Base-by-base conservation (phyloP, 2,329 filamentous ascomycete genomes). In the Venturia asperata region DNA sequence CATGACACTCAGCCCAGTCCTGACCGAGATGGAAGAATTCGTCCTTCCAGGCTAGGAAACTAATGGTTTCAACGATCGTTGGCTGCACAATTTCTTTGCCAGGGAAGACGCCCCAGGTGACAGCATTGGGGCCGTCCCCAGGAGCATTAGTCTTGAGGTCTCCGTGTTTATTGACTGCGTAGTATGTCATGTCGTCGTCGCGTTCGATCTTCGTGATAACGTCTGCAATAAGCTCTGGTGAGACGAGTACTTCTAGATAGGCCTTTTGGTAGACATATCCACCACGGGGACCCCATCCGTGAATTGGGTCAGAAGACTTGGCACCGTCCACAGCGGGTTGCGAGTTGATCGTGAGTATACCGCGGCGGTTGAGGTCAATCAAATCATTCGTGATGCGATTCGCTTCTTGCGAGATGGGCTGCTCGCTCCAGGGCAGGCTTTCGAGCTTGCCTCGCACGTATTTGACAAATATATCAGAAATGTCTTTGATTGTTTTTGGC, bases 1-100 rank as follows among this genome's bases (percentile, higher is more conserved):
- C 85, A 73, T 96, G 91, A 75, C 94, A 99, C 72, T 91, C 90
- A 27, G 91, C 90, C 94, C 94, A 99, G 73, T 99, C 92, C 66
- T 89, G 84, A 64, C 94, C 94, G 11, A 99, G 83, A 67, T 90
- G 86, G 81, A 92, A 99, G 19, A 96, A 95, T 77, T 99, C 94
- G 70, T 99, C 94, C 78, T 96, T 96, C 94, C 94, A 99, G 2
- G 94, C 94, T 64, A 99, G 81, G 83, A 99, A 99, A 75, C 91
- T 96, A 75, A 99, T 88, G 21, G 91, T 95, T 79, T 99, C 94
- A 63, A 99, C 94, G 71, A 99, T 97, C n/a, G 94, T 99, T 17
- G 94, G 94, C 77, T 99, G 94, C n/a, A 99, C 92, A 73, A 99
- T 97, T 77, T 99, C 94, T 76, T 97, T 96, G 66, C 94, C 94